phyloP scores from a whole-genome alignment of 495 filamentous ascomycete species.

The Penicillium ochrochloron region DNA sequence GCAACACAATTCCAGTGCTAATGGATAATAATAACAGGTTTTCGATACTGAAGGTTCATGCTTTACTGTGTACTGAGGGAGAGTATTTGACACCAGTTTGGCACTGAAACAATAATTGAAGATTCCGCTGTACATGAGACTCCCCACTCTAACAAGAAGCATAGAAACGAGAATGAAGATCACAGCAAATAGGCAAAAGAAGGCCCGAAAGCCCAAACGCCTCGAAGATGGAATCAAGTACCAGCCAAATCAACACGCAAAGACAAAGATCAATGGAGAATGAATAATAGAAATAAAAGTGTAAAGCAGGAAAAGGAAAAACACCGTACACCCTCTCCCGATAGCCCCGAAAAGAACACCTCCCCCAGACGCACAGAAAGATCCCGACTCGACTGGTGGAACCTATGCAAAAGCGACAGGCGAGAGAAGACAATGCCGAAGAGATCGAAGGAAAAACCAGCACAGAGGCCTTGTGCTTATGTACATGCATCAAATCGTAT shows the following conservation, averaged over 20 bases:
- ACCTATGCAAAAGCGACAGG: conserved; percentile 30
- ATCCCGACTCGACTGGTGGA: conserved; percentile 16
- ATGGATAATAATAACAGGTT: conserved; percentile 3
- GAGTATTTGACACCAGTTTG: not conserved
- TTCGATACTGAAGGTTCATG: not conserved
- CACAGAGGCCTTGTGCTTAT: conserved; percentile 35
- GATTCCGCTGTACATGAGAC: conserved; percentile 21
- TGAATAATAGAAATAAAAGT: not conserved
- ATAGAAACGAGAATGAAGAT: conserved; percentile 19
- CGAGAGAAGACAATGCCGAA: conserved; percentile 36
- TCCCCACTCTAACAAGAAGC: conserved; percentile 20
- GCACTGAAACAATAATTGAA: not conserved
- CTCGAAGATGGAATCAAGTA: conserved; percentile 31
- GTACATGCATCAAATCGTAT: conserved; percentile 42
- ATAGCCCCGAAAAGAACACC: conserved; percentile 24
- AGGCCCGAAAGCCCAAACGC: conserved; percentile 30
- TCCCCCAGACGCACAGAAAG: conserved; percentile 26
- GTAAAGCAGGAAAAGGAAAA: conserved; percentile 15
- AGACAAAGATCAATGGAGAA: not conserved
- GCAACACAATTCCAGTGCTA: not conserved
- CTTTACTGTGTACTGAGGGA: not conserved
- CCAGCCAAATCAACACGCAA: conserved; percentile 17
- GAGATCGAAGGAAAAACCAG: conserved; percentile 30
- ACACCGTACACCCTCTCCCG: conserved; percentile 32
- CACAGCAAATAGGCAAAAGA: conserved; percentile 22